Base-by-base conservation (phyloP, 306 rosid genomes). In the Gleditsia sinensis region DNA sequence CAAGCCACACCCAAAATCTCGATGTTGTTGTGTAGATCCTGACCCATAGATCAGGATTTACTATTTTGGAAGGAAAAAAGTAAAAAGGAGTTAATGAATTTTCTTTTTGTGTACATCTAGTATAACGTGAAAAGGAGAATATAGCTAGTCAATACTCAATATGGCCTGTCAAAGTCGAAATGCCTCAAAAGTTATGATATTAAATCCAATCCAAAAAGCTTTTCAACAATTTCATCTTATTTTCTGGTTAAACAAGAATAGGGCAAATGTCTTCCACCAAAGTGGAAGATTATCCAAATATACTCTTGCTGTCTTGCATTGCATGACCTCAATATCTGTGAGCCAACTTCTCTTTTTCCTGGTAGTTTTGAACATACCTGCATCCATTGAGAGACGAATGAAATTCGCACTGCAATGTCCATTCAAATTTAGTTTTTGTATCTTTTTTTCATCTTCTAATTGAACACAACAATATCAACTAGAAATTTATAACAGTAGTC, bases 41-140 rank as follows among this genome's bases (percentile, higher is more conserved):
- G 92, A 91, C 39, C 88, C 92, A 0, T 86, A 91, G 81, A 86
- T 91, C 74, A 83, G 92, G 36, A 91, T 91, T 64, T 88, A 86
- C n/a, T 92, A 90, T 36, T 89, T 71, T 0, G 96, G 96, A 0
- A 86, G 78, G 92, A 90, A 90, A 82, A 90, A n/a, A n/a, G n/a
- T n/a, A 76, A 84, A 90, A 85, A 55, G 86, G 90, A 0, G 96
- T 82, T 7, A 90, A 90, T 3, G 96, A 90, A 73, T 75, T 80
- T 0, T 80, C 84, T 2, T 61, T 80, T 17, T 80, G 84, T 46
- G 84, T 75, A 2, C 84, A 80, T 67, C 39, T 80, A 0, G 77
- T 80, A 1, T 80, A 80, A 1, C 75, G 84, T 80, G 84, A 80
- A 62, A 80, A 80, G 23, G 84, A 80, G 42, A 36, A 61, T 36